A percentile compares a stretch with the other conserved stretches of the same genome.
Evolutionary conservation across 1,284 basidiomycete species (phyloP).

Genomic region (Leccinum griseonigrum): DNA sequence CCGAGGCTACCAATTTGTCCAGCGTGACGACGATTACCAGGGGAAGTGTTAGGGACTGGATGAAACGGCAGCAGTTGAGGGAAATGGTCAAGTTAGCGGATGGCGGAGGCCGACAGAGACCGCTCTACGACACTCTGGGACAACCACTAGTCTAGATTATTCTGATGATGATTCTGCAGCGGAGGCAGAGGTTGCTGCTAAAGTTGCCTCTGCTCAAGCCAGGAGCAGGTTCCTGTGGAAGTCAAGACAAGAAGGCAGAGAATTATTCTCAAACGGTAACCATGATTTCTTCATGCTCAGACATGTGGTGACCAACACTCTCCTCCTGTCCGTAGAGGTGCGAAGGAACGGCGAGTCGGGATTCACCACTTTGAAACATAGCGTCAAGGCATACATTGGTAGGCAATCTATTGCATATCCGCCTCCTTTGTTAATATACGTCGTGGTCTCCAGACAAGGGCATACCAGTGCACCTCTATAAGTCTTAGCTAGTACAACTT

Average conservation of each 20-base stretch:
- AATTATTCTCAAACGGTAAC: constrained; percentile 12
- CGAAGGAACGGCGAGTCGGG: constrained; percentile 27
- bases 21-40: constrained; percentile 24
- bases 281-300: constrained; percentile 18
- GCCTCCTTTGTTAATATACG: neutral
- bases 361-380: constrained; percentile 51
- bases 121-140: constrained; percentile 28
- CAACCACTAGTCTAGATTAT: constrained; percentile 15
- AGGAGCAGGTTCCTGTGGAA: constrained; percentile 1
- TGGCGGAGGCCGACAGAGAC: constrained; percentile 21
- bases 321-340: constrained; percentile 11
- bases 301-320: neutral
- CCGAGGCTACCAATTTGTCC: constrained; percentile 16
- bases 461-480: constrained; percentile 39
- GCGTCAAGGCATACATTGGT: constrained; percentile 71
- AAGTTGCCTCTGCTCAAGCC: constrained; percentile 25
- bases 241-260: constrained; percentile 18
- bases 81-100: constrained; percentile 30
- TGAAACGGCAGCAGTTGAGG: constrained; percentile 34
- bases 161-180: constrained; percentile 29
- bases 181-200: constrained; percentile 33
- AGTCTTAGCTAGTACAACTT: constrained; percentile 48
- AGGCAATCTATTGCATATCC: constrained; percentile 17
- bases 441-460: constrained; percentile 39
- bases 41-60: constrained; percentile 36